Conservation (phyloP, 2,329 filamentous ascomycete species). For the Sarocladium kiliense region DNA sequence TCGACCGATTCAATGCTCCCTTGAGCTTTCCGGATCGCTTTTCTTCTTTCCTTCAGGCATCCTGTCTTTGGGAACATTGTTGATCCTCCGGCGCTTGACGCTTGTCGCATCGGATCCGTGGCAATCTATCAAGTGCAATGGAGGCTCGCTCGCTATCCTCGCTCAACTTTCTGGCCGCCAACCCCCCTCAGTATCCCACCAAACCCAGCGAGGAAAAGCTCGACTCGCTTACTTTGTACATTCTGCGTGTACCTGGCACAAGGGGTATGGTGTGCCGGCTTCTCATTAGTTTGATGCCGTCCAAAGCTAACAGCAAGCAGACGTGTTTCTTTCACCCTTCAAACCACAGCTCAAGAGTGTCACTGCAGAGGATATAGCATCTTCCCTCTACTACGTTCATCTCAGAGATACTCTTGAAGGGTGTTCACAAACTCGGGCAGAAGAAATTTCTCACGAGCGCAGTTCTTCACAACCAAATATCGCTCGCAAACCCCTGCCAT, state of each 20-base stretch:
- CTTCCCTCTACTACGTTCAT: conserved; percentile 88
- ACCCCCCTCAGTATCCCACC: conserved; percentile 80
- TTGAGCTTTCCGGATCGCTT: neutral
- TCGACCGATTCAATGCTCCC: too few relatives aligned
- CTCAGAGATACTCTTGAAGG: conserved; percentile 30
- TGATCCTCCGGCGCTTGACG: too few relatives aligned
- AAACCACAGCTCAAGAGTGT: conserved; percentile 88
- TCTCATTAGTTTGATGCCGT: neutral
- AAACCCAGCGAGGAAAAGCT: conserved; percentile 65
- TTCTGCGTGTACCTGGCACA: conserved; percentile 87
- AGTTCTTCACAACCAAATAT: conserved; percentile 39
- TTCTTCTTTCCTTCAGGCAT: neutral
- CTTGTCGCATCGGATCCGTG: neutral
- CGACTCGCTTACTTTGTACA: conserved; percentile 78
- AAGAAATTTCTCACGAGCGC: conserved; percentile 38
- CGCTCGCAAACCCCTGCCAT: conserved; percentile 46
- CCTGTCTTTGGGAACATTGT: neutral
- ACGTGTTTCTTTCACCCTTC: conserved; percentile 86
- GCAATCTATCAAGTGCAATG: conserved; percentile 29
- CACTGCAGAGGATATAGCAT: conserved; percentile 78
- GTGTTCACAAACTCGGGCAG: too few relatives aligned
- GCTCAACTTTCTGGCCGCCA: conserved; percentile 74
- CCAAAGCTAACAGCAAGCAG: conserved; percentile 37
- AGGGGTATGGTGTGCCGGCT: conserved; percentile 54
- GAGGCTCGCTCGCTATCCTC: conserved; percentile 80